Base-by-base conservation (phyloP, 352 stramenopile species). In the Phytophthora citricola region DNA sequence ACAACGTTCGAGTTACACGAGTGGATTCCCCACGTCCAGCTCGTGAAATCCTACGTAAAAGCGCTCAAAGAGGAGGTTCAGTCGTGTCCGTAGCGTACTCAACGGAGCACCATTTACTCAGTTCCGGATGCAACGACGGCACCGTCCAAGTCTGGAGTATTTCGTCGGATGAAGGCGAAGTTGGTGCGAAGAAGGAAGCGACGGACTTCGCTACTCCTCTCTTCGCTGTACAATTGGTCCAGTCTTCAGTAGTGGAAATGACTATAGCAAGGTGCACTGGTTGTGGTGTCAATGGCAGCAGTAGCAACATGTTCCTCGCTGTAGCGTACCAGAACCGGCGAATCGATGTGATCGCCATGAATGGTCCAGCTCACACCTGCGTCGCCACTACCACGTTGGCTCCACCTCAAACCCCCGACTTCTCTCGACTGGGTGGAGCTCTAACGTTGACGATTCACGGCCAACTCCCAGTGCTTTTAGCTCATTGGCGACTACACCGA, bases 41-140 rank as follows among this genome's bases (percentile, higher is more conserved):
- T 8, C 88, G 89, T 55, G 91, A 93, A 66, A 90, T 95, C 31
- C 74, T 81, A 3, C 84, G 87, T 36, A 93, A 93, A 53, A 82
- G 73, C 17, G 63, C 79, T 24, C 85, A 81, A 56, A 80, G 85
- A 45, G 90, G 68, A 55, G 79, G 69, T 45, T 78, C 83, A 3
- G 60, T 92, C 34, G 69, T 75, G 17, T 73, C 63, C 8, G 63
- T 95, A 8, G 71, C 85, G 26, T 95, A 90, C 63, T 67, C 78
- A 22, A 89, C 85, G 0, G 17, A 73, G 17, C 57, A 69, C 0
- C 77, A 76, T 15, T 65, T 88, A n/a, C 69, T 95, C 10, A 81
- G 63, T 8, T 90, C 74, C 2, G 87, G 87, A 5, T 83, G 76
- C 7, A 85, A 77, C 2, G 87, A 95, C 51, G 87, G 87, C 45